Evolutionary conservation across 495 filamentous ascomycete genomes (phyloP).

Genomic region (Bacidia gigantensis): DNA sequence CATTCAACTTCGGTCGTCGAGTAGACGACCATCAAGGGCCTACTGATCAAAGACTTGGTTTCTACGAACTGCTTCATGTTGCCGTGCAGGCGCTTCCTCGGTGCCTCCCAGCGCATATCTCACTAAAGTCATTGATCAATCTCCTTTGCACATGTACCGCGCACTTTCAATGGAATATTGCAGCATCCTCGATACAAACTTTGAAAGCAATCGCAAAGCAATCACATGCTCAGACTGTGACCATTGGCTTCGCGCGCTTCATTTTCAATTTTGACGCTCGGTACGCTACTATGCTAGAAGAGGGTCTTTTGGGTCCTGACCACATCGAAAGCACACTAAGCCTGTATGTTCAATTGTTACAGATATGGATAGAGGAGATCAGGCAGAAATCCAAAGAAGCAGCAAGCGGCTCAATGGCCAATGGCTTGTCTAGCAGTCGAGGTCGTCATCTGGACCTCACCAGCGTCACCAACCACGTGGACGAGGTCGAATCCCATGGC

Average conservation of each 20-base stretch:
- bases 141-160: constrained; percentile 93
- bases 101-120: constrained; percentile 78
- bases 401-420: constrained; percentile 46
- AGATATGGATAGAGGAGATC: constrained; percentile 96
- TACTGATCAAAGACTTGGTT: constrained; percentile 79
- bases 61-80: constrained; percentile 89
- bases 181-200: constrained; percentile 79
- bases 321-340: constrained; percentile 91
- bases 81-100: constrained; percentile 90
- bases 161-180: constrained; percentile 86
- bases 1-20: constrained; percentile 73
- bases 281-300: constrained; percentile 95
- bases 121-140: constrained; percentile 89
- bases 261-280: constrained; percentile 97
- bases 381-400: constrained; percentile 69
- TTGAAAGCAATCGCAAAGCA: constrained; percentile 91
- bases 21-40: constrained; percentile 58
- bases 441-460: constrained; percentile 73
- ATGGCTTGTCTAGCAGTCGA: constrained; percentile 39
- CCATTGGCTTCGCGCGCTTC: constrained; percentile 88
- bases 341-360: constrained; percentile 83
- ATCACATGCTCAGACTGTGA: constrained; percentile 87
- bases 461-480: constrained; percentile 76
- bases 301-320: constrained; percentile 85
- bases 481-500: constrained; percentile 93